Evolutionary conservation across 2,329 filamentous ascomycete genomes (phyloP).

Genomic region (Hortaea werneckii): DNA sequence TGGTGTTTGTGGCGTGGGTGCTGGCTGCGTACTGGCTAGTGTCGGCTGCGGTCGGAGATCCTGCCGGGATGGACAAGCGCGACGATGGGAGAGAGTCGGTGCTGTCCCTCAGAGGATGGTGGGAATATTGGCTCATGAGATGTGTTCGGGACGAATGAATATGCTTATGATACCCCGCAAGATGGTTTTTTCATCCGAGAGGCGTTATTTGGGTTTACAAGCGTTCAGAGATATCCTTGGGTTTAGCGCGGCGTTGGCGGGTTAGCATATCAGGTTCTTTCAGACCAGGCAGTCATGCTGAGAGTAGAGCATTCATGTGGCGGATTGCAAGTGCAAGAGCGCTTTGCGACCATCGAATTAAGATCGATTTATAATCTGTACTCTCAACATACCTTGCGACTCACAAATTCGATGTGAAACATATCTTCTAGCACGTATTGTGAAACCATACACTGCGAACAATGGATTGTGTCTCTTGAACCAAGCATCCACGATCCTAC

Average conservation of each 20-base stretch:
- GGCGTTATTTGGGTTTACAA: not conserved
- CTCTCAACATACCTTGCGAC: not conserved
- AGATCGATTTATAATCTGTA: not conserved
- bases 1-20: slow-evolving; percentile 49
- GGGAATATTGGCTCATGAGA: slow-evolving; percentile 46
- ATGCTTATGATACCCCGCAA: not conserved
- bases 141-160: slow-evolving; percentile 15
- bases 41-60: slow-evolving; percentile 47
- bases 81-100: slow-evolving; percentile 53
- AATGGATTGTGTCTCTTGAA: no score
- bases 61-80: slow-evolving; percentile 45
- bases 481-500: no score
- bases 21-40: slow-evolving; percentile 51
- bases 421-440: no score
- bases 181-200: not conserved
- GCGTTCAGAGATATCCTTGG: slow-evolving; percentile 1
- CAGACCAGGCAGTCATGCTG: not conserved
- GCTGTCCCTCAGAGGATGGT: slow-evolving; percentile 48
- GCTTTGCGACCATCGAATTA: not conserved
- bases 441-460: no score
- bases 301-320: not conserved
- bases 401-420: no score
- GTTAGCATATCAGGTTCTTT: not conserved
- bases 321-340: not conserved
- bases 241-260: slow-evolving; percentile 8